These are phyloP conservation scores for Pharus latifolius DNA, from an alignment of 176 grass and related monocot species.

Conservation along the genomic window DNA sequence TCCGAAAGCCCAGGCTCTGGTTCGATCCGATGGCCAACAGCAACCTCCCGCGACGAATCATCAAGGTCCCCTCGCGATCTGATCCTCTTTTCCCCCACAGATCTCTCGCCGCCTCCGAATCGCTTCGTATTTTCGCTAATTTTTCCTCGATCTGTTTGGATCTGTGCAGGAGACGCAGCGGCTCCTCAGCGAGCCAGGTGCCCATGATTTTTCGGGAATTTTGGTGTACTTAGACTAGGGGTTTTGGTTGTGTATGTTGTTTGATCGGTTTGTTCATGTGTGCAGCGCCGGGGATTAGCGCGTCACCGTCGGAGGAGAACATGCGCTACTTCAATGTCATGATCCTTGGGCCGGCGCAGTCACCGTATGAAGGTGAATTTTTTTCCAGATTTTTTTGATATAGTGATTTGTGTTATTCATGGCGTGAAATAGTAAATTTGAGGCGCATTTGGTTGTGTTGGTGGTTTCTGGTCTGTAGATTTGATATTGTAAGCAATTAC, in stretches of 20 bases:
- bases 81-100: conserved; percentile 6
- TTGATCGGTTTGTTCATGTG: neutral
- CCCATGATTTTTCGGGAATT: neutral
- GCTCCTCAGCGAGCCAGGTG: conserved; percentile 95
- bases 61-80: conserved; percentile 58
- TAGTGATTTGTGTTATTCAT: neutral
- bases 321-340: conserved; percentile 99
- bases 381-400: neutral
- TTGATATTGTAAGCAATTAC: too few relatives aligned
- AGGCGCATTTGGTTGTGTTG: too few relatives aligned
- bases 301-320: conserved; percentile 92
- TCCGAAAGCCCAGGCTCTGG: conserved; percentile 15
- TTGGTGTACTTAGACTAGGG: neutral
- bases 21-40: conserved; percentile 77
- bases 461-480: too few relatives aligned
- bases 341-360: conserved; percentile 86
- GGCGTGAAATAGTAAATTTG: neutral
- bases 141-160: conserved; percentile 10
- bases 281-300: conserved; percentile 92
- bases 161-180: conserved; percentile 87
- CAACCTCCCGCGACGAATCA: conserved; percentile 94
- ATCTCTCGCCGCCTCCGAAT: conserved; percentile 7
- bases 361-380: conserved; percentile 61
- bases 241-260: neutral
- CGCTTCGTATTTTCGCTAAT: neutral